Percentiles rank a stretch among this genome's conserved stretches.
Conservation (phyloP, 768 basidiomycete genomes). For the Mycena pura region DNA sequence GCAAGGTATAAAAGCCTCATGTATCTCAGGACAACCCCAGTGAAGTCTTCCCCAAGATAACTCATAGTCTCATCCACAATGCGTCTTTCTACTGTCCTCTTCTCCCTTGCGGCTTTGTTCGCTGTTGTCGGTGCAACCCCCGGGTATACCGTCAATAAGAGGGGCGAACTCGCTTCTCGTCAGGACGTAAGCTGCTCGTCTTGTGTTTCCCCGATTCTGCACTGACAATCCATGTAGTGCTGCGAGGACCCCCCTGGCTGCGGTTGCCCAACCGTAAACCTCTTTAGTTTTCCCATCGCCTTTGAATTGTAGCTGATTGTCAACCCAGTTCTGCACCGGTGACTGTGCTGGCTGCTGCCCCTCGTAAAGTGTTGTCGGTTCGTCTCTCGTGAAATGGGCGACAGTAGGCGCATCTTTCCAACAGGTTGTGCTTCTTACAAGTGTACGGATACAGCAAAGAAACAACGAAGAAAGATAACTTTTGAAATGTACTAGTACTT, state of each 20-base stretch:
- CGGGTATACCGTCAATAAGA: conserved; percentile 6
- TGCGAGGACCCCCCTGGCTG: conserved; percentile 10
- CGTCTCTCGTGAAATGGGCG: not conserved
- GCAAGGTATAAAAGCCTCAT: conserved; percentile 1
- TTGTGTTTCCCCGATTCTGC: not conserved
- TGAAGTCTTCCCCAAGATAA: too few species aligned
- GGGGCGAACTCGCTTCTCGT: conserved; percentile 7
- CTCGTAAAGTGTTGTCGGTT: not conserved
- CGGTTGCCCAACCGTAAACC: conserved; percentile 3
- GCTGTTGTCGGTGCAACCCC: conserved; percentile 1
- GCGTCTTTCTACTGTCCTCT: conserved; percentile 5
- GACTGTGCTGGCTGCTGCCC: conserved; percentile 9
- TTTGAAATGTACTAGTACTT: conserved; percentile 1
- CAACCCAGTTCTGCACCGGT: conserved; percentile 6
- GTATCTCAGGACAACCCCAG: not conserved
- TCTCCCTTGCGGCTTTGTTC: conserved; percentile 6
- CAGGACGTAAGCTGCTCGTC: not conserved
- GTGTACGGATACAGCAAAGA: not conserved
- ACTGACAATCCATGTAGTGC: not conserved
- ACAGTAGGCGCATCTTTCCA: not conserved
- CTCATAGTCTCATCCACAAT: conserved; percentile 2
- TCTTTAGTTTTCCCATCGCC: not conserved
- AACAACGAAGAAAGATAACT: not conserved
- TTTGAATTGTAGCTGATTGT: too few species aligned
- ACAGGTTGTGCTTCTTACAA: not conserved